phyloP scores from a whole-genome alignment of 768 basidiomycete species.

The Rhizopogon vesiculosus region DNA sequence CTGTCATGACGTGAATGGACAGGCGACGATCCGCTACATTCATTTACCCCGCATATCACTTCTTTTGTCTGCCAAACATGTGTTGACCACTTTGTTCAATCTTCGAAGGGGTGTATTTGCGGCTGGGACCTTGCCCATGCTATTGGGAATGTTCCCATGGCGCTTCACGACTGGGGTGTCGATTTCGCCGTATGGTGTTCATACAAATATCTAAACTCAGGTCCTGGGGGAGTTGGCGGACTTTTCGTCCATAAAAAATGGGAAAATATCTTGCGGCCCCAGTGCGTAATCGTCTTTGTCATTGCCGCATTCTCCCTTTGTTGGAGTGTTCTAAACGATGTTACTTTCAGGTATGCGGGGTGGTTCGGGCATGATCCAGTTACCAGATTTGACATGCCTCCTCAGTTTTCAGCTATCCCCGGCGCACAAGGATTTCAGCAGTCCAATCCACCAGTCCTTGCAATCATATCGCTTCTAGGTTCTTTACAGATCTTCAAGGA shows the following conservation, averaged over 20 bases:
- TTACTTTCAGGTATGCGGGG: slow-evolving; percentile 66
- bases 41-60: slow-evolving; percentile 7
- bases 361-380: slow-evolving; percentile 96
- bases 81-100: slow-evolving; percentile 6
- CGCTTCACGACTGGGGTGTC: slow-evolving; percentile 88
- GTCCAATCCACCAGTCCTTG: slow-evolving; percentile 87
- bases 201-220: slow-evolving; percentile 97
- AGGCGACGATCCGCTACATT: slow-evolving; percentile 9
- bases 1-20: slow-evolving; percentile 3
- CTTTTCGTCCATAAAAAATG: slow-evolving; percentile 85
- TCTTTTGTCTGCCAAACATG: slow-evolving; percentile 8
- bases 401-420: slow-evolving; percentile 72
- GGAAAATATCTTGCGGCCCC: slow-evolving; percentile 57
- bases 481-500: slow-evolving; percentile 77
- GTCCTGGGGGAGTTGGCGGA: slow-evolving; percentile 96
- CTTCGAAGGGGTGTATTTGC: slow-evolving; percentile 79
- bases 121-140: slow-evolving; percentile 98
- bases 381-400: slow-evolving; percentile 90
- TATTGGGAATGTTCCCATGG: slow-evolving; percentile 86
- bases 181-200: slow-evolving; percentile 99
- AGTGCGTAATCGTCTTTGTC: slow-evolving; percentile 38
- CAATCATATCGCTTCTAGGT: slow-evolving; percentile 76
- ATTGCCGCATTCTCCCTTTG: slow-evolving; percentile 3
- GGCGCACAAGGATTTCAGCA: slow-evolving; percentile 97
- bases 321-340: slow-evolving; percentile 10